Base-by-base conservation (phyloP, 305 asterid species). In the Solanum chacoense region DNA sequence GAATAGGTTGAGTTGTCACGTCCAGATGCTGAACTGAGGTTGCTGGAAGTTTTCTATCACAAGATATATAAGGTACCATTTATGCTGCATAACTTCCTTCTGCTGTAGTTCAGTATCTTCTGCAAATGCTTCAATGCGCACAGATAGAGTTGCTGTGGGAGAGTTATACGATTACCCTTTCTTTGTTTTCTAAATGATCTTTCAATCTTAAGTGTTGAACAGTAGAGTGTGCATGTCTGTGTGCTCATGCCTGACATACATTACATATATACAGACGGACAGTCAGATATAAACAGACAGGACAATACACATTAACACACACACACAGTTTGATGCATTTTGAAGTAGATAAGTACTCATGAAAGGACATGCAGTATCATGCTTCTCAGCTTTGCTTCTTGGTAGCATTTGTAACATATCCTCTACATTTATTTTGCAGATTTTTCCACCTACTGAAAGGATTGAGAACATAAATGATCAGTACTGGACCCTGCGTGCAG, bases 401-500 rank as follows among this genome's bases (percentile, higher is more conserved):
- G 42, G 87, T 83, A 83, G 40, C 63, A 8, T 85, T 34, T 85
- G 65, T 69, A 67, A 85, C 40, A 85, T 36, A 32, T 35, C 88
- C 24, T 36, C 63, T 34, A 67, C 50, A 22, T 71, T 12, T 63
- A 35, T 90, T 89, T 50, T 90, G 92, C 94, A 95, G 97, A 92
- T 94, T 29, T 93, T 93, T 88, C 96, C 97, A 80, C 74, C 84
- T 34, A 90, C 90, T 42, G 96, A 95, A 92, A 94, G 93, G 90
- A 94, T 95, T 90, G 98, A 94, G 90, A 95, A 92, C 91, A 94
- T 94, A 84, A 94, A 93, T 92, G 98, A 95, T 91, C 95, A 95
- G 79, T 94, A 93, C 91, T 93, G 95, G 96, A 94, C 95, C 26
- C 86, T 95, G 91, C 96, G 96, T 28, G 95, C 94, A 85, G 97